phyloP scores from a whole-genome alignment of 129 eudicot genomes.

The Flaveria brownii region DNA sequence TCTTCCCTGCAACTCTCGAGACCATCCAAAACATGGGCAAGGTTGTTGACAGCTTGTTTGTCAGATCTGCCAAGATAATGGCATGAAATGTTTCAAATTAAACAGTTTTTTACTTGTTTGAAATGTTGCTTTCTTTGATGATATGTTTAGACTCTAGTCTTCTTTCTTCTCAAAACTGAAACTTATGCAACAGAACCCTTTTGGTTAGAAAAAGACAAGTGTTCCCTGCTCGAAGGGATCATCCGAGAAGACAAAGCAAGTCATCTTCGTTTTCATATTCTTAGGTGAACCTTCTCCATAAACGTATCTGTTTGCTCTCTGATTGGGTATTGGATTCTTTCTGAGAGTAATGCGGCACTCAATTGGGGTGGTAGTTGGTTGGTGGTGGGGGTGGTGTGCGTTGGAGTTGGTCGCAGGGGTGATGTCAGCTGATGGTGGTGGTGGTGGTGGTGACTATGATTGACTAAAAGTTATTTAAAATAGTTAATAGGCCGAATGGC shows the following conservation, averaged over 20 bases:
- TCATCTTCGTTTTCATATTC: too few species aligned
- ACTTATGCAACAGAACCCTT: neutral
- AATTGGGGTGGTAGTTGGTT: too few species aligned
- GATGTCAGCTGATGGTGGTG: too few species aligned
- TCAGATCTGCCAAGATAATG: conserved; percentile 43
- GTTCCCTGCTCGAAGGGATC: neutral
- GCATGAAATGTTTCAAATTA: conserved; percentile 17
- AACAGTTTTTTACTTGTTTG: neutral
- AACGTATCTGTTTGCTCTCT: too few species aligned
- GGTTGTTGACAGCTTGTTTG: conserved; percentile 53
- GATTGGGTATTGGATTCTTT: too few species aligned
- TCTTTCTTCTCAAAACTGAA: neutral
- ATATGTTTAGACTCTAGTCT: neutral
- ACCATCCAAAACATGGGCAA: conserved; percentile 65
- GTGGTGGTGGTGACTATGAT: too few species aligned
- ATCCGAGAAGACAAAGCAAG: neutral
- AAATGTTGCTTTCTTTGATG: neutral
- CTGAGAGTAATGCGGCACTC: too few species aligned
- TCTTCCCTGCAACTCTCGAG: conserved; percentile 67
- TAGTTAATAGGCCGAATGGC: too few species aligned
- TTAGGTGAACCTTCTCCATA: too few species aligned
- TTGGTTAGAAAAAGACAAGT: neutral
- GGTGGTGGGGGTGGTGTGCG: too few species aligned
- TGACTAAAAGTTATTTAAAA: too few species aligned
- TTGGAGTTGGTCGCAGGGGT: too few species aligned